Conservation (phyloP, 805 yeast genomes). For the Schwanniomyces pseudopolymorphus region DNA sequence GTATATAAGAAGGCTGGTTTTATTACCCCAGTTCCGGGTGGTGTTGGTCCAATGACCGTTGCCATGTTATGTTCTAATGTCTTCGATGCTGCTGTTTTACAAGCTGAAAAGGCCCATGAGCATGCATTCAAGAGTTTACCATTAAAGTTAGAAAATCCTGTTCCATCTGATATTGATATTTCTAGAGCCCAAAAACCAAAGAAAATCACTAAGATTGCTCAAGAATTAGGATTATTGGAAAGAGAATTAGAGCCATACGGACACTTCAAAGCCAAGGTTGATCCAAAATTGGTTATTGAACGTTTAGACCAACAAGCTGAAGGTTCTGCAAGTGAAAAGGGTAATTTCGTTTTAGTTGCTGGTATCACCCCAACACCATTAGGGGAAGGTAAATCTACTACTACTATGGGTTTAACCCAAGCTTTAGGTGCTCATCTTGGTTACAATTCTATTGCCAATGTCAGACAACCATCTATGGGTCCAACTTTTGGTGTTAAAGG, state of each 20-base stretch:
- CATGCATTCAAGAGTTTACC: slow-evolving; percentile 56
- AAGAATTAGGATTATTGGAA: slow-evolving; percentile 76
- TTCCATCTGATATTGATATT: slow-evolving; percentile 88
- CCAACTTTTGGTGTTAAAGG: slow-evolving; percentile 99
- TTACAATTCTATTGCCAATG: slow-evolving; percentile 85
- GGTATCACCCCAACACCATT: slow-evolving; percentile 98
- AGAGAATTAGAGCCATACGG: slow-evolving; percentile 88
- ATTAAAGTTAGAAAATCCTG: slow-evolving; percentile 54
- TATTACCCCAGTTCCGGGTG: slow-evolving; percentile 98
- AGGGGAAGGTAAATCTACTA: slow-evolving; percentile 97
- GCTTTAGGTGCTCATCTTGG: slow-evolving; percentile 90
- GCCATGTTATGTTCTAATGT: slow-evolving; percentile 92
- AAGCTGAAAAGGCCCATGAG: slow-evolving; percentile 46
- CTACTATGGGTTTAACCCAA: slow-evolving; percentile 95
- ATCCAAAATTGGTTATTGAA: slow-evolving; percentile 37
- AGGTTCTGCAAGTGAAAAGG: slow-evolving; percentile 61
- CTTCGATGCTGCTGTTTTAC: slow-evolving; percentile 70
- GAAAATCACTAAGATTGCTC: slow-evolving; percentile 70
- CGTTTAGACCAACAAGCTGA: slow-evolving; percentile 65
- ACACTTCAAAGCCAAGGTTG: slow-evolving; percentile 84
- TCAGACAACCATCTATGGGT: slow-evolving; percentile 98
- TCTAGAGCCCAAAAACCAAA: slow-evolving; percentile 89
- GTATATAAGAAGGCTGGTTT: slow-evolving; percentile 62
- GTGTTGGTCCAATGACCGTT: slow-evolving; percentile 99
- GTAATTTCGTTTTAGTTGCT: slow-evolving; percentile 87